A percentile compares a stretch with the other conserved stretches of the same genome.
Evolutionary conservation across 1,139 yeast species (phyloP).

Genomic region (Kurtzmaniella natalensis): DNA sequence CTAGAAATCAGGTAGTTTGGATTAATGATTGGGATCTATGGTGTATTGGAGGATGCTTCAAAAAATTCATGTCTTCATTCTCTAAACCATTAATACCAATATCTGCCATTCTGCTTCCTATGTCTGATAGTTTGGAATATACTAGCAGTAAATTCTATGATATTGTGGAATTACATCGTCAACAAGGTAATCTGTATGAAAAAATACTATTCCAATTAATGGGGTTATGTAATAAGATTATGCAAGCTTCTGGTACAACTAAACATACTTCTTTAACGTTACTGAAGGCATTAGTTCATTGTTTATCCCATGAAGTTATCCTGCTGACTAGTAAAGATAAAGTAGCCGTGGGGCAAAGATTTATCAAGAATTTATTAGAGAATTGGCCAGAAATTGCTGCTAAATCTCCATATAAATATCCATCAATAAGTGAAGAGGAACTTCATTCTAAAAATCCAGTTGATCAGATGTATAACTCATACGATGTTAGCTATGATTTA

Average conservation of each 20-base stretch:
- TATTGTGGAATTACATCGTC: constrained; percentile 14
- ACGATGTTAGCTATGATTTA: constrained; percentile 28
- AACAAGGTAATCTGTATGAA: constrained; percentile 13
- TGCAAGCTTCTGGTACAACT: constrained; percentile 29
- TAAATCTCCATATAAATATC: constrained; percentile 10
- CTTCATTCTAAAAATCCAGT: background rate
- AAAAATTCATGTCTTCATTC: constrained; percentile 43
- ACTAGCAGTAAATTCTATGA: constrained; percentile 18
- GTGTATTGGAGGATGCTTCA: constrained; percentile 52
- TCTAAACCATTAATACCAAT: constrained; percentile 44
- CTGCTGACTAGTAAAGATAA: constrained; percentile 42
- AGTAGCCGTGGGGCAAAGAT: constrained; percentile 46
- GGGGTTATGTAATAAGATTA: constrained; percentile 33
- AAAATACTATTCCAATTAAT: constrained; percentile 37
- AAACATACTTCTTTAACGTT: constrained; percentile 43
- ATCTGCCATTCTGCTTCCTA: constrained; percentile 41
- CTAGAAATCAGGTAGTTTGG: constrained; percentile 52
- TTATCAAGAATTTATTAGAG: constrained; percentile 44
- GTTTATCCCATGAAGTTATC: constrained; percentile 49
- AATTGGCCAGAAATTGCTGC: constrained; percentile 31
- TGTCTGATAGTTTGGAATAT: constrained; percentile 39
- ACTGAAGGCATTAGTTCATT: constrained; percentile 46
- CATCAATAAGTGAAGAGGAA: constrained; percentile 18
- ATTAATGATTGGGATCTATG: constrained; percentile 62
- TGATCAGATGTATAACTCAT: constrained; percentile 14